Conservation (phyloP, 2,329 filamentous ascomycete species). For the Ophiostoma novo-ulmi region DNA sequence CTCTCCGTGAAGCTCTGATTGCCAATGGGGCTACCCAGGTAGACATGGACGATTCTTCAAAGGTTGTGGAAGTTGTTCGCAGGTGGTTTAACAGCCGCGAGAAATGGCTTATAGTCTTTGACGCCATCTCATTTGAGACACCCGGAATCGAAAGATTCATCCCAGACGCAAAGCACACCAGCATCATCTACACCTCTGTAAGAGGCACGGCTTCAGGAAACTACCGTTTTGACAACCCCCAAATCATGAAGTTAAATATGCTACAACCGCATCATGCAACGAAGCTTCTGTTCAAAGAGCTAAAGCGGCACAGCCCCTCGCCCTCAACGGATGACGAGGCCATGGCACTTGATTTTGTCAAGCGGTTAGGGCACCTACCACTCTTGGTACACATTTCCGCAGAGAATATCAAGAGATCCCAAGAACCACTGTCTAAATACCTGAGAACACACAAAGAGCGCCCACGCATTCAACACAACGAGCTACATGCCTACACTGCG, state of each 20-base stretch:
- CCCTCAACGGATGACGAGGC: constrained; percentile 52
- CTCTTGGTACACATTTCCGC: constrained; percentile 64
- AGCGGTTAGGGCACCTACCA: constrained; percentile 59
- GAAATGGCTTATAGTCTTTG: constrained; percentile 64
- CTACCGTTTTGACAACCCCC: constrained; percentile 55
- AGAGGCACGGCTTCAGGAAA: constrained; percentile 52
- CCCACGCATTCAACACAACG: constrained; percentile 44
- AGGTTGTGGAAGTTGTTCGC: constrained; percentile 53
- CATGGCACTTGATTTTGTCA: constrained; percentile 55
- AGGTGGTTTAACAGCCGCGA: constrained; percentile 57
- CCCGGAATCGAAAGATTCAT: constrained; percentile 56
- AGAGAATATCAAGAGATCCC: constrained; percentile 55
- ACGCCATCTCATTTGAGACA: constrained; percentile 59
- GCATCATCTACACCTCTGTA: constrained; percentile 64
- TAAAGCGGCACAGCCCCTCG: constrained; percentile 53
- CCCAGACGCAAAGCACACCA: constrained; percentile 58
- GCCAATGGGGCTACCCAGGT: constrained; percentile 24
- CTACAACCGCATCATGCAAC: constrained; percentile 55
- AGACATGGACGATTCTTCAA: constrained; percentile 35
- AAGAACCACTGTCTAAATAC: constrained; percentile 58
- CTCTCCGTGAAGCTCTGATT: background rate
- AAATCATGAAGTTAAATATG: constrained; percentile 50
- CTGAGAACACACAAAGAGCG: constrained; percentile 53
- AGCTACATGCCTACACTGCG: constrained; percentile 44
- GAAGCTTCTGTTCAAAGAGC: constrained; percentile 56